Evolutionary conservation across 331 rosid genomes (phyloP), one percentile per base, ranked within the genome.

Genomic region (Malus hybrid): DNA sequence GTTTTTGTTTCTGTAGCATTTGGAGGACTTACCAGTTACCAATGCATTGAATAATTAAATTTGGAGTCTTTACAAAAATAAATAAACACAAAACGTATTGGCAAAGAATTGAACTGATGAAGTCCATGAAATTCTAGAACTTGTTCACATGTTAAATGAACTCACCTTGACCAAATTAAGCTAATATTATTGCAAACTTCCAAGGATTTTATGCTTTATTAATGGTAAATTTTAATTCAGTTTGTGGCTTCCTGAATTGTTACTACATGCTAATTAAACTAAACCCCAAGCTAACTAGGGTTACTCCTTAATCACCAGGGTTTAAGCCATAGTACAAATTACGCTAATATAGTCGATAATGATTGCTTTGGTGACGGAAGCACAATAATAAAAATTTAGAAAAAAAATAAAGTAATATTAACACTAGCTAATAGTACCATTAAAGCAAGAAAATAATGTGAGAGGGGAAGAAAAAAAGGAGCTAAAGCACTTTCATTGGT

Each of bases 401-500:
- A 59, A 59, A 20, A 62, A 55, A 77, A 82, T 79, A 82, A 71
- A 85, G 80, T 80, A 84, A 83, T 83, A 76, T 85, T 85, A 74
- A 80, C 69, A 74, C 70, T 74, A 74, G 20, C 78, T 74, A 29
- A 85, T 85, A 76, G 98, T 89, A 89, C 93, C 46, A 89, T 85
- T 93, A 93, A 93, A 91, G 96, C 85, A 87, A 85, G 87, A 87
- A 77, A 89, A 88, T 88, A 82, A 86, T 85, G 86, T 80, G 85
- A 84, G 85, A 67, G 80, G 82, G 81, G 78, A 86, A 88, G 90
- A 81, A 84, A 89, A 52, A 84, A 85, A 80, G 70, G 75, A 83
- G 81, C 84, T 84, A 92, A 93, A 91, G 97, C 97, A 91, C 80
- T 91, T 87, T 80, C 78, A 77, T 83, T 69, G 98, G 93, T 76